Evolutionary conservation across 148 eudicot genomes (phyloP), one percentile per base, ranked within the genome.

Genomic region (Fallopia convolvulus): DNA sequence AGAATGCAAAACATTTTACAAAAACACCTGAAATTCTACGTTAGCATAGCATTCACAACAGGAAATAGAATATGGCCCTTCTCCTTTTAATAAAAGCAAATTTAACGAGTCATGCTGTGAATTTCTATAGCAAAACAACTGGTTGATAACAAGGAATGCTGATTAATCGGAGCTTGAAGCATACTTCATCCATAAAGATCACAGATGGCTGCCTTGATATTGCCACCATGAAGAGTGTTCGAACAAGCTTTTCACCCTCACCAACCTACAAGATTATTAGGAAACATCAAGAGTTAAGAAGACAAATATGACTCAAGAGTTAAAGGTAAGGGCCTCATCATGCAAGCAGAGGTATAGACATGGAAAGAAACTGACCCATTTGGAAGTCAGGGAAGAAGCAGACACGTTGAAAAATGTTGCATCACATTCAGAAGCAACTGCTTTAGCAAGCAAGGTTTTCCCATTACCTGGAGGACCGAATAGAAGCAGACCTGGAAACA

Each of bases 401-500:
- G 99, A 95, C 41, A 95, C 90, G 80, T 87, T 95, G 76, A 95
- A 95, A 82, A 95, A 95, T 15, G 99, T 95, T 74, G 99, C 99
- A 61, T 83, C 83, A n/a, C 97, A 93, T 83, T 95, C 92, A 76
- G 99, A 95, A 72, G 99, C 99, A 81, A 95, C 98, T 74, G 99
- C 99, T 86, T 95, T 95, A 17, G 99, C 99, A 83, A 95, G 98
- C 97, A 95, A 82, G 68, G 99, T 95, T 83, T 95, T 95, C 48
- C 99, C 99, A 85, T 97, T 95, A 70, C 99, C 99, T 60, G 99
- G 99, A 76, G 99, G 99, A 81, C 99, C 99, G 87, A 95, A 95
- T 58, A 95, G 98, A 80, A 95, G 97, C 75, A 95, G 81, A 80
- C 99, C 99, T 91, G 80, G 63, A 81, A 70, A 65, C 75, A 73